phyloP scores from a whole-genome alignment of 2,329 filamentous ascomycete genomes.

The Ambrosiella xylebori region DNA sequence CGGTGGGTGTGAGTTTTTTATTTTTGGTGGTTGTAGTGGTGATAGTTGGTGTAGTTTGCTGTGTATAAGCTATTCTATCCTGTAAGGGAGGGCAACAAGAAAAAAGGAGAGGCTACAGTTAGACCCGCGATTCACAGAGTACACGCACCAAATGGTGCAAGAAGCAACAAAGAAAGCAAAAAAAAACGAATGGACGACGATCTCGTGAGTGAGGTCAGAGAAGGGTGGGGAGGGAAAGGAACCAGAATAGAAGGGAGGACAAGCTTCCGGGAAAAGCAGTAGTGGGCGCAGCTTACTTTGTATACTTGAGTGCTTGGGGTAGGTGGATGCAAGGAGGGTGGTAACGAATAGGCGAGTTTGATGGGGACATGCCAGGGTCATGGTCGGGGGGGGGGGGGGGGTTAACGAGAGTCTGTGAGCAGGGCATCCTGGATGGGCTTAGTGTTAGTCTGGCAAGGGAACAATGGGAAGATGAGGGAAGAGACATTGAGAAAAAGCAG shows the following conservation, averaged over 20 bases:
- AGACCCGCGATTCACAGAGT: neutral
- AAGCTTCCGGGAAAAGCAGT: constrained; percentile 12
- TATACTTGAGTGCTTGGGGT: constrained; percentile 20
- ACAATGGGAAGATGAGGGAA: neutral
- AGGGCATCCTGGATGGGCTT: neutral
- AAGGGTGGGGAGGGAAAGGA: neutral
- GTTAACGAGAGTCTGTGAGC: constrained; percentile 31
- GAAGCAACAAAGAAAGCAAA: constrained; percentile 10
- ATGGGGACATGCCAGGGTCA: constrained; percentile 16
- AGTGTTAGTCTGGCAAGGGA: constrained; percentile 1
- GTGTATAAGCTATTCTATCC: neutral
- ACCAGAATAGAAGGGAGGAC: constrained; percentile 18
- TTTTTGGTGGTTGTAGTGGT: neutral
- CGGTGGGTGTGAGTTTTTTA: neutral
- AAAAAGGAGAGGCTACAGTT: constrained; percentile 11
- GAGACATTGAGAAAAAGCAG: neutral
- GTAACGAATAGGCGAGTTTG: constrained; percentile 45
- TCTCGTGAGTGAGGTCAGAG: constrained; percentile 7
- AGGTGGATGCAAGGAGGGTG: constrained; percentile 23
- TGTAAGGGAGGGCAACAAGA: constrained; percentile 3
- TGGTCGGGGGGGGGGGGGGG: too few relatives aligned
- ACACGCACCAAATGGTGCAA: neutral
- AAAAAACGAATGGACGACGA: constrained; percentile 4
- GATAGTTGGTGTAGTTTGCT: neutral
- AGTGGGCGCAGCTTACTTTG: constrained; percentile 5